Conservation (phyloP, 495 filamentous ascomycete genomes). For the Neurospora sublineolata region DNA sequence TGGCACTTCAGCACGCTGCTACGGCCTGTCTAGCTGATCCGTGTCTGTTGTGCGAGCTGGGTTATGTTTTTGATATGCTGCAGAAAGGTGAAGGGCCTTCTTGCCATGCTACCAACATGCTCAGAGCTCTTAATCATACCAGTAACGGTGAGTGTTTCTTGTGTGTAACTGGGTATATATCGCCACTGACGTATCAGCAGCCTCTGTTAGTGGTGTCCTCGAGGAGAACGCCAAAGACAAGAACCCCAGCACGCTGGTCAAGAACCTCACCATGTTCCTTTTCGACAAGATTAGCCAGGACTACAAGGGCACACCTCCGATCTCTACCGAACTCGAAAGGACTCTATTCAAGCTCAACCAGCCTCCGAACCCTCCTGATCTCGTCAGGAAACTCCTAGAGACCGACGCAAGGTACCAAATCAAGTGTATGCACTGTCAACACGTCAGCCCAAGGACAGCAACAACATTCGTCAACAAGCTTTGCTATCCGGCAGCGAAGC, state of each 20-base stretch:
- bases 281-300: slow-evolving; percentile 17
- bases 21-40: slow-evolving; percentile 66
- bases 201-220: slow-evolving; percentile 51
- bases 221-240: slow-evolving; percentile 56
- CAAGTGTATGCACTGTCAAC: slow-evolving; percentile 70
- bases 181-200: neutral
- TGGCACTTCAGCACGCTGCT: slow-evolving; percentile 82
- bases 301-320: slow-evolving; percentile 17
- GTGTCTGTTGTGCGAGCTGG: slow-evolving; percentile 88
- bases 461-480: slow-evolving; percentile 71
- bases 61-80: slow-evolving; percentile 95
- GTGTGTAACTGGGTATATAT: neutral
- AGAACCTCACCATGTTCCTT: slow-evolving; percentile 17
- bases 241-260: slow-evolving; percentile 15
- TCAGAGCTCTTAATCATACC: slow-evolving; percentile 74
- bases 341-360: slow-evolving; percentile 11
- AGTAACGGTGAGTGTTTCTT: slow-evolving; percentile 37
- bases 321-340: slow-evolving; percentile 18
- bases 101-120: slow-evolving; percentile 93
- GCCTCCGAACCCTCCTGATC: slow-evolving; percentile 7
- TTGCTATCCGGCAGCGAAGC: slow-evolving; percentile 48
- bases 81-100: slow-evolving; percentile 87
- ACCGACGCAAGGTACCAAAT: slow-evolving; percentile 44
- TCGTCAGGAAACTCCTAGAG: slow-evolving; percentile 21
- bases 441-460: slow-evolving; percentile 59